Base-by-base conservation (phyloP, 2,329 filamentous ascomycete genomes). In the Coniella vitis region DNA sequence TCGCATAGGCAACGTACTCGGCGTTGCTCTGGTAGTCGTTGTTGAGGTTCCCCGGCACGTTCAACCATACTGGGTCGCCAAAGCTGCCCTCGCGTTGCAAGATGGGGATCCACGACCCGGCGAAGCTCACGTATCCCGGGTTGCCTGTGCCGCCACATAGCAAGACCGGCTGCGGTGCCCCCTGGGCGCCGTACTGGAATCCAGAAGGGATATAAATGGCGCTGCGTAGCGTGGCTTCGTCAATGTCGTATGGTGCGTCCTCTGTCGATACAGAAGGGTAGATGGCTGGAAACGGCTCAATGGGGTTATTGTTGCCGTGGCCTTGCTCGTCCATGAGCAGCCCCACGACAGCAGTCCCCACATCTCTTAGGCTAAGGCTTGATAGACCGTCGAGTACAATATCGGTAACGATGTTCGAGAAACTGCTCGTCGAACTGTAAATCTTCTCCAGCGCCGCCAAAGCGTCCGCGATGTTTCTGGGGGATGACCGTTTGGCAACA, bases 1-100 rank as follows among this genome's bases (percentile, higher is more conserved):
- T 73, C 4, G 76, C 75, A 58, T 81, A 79, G 3, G 75, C 74
- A 35, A 77, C 69, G 55, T 75, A 79, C 58, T 81, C 76, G 4
- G 73, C 62, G 54, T 74, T 79, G 22, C 63, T 53, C 54, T 79
- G 76, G 0, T 66, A 68, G 49, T 81, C 75, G 19, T 55, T 61
- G 9, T 77, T 63, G 34, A 73, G 65, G 35, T 65, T 63, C 1
- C 62, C 61, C 0, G 77, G 75, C 13, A 81, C 66, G 55, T 81
- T 81, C 17, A 81, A 62, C 71, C 75, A 81, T 16, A 79, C 69
- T 0, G 73, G 69, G 54, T 79, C 74, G 14, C 65, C 72, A 47
- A 68, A 69, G 20, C 56, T 54, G 10, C 19, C 37, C 1, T 66
- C 64, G 21, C 65, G 63, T 2, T 62, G 58, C 9, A 79, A 61